A percentile compares a stretch with the other conserved stretches of the same genome.
phyloP scores from a whole-genome alignment of 2,329 filamentous ascomycete genomes.

The Colletotrichum cordylinicola region DNA sequence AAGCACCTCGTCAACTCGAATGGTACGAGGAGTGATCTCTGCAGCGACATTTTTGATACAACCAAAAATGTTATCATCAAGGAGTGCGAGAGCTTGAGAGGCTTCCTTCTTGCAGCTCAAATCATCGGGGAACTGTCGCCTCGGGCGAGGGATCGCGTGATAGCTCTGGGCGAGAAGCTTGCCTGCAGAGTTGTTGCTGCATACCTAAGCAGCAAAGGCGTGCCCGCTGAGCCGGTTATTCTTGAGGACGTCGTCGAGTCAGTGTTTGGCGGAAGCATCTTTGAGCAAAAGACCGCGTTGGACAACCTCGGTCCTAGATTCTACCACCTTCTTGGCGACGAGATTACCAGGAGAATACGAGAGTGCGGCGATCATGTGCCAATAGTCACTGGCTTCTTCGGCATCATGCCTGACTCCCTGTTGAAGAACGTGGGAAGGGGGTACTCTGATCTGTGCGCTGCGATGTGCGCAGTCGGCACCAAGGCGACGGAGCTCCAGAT shows the following conservation, averaged over 20 bases:
- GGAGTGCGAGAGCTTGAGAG: slow-evolving; percentile 82
- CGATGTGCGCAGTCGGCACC: slow-evolving; percentile 86
- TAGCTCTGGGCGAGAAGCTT: slow-evolving; percentile 94
- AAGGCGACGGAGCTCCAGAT: slow-evolving; percentile 89
- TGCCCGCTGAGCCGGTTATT: slow-evolving; percentile 31
- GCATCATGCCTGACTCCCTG: slow-evolving; percentile 87
- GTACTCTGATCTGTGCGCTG: slow-evolving; percentile 96
- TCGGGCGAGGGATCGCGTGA: slow-evolving; percentile 82
- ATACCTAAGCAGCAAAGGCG: slow-evolving; percentile 74
- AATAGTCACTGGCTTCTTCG: slow-evolving; percentile 94
- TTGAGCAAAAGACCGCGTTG: slow-evolving; percentile 70
- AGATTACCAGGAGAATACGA: slow-evolving; percentile 67
- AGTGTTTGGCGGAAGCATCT: slow-evolving; percentile 86
- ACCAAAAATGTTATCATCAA: slow-evolving; percentile 67
- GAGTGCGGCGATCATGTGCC: slow-evolving; percentile 73
- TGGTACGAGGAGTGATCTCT: slow-evolving; percentile 79
- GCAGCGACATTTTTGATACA: slow-evolving; percentile 79
- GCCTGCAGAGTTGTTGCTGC: slow-evolving; percentile 93
- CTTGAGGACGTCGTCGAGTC: slow-evolving; percentile 71
- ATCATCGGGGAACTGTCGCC: slow-evolving; percentile 78
- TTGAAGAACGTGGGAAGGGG: slow-evolving; percentile 88
- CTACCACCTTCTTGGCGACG: slow-evolving; percentile 67
- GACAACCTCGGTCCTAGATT: slow-evolving; percentile 70
- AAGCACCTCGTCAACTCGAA: slow-evolving; percentile 69
- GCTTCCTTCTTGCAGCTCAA: slow-evolving; percentile 70